Conservation (phyloP, 495 filamentous ascomycete genomes). For the Aspergillus bertholletiae region DNA sequence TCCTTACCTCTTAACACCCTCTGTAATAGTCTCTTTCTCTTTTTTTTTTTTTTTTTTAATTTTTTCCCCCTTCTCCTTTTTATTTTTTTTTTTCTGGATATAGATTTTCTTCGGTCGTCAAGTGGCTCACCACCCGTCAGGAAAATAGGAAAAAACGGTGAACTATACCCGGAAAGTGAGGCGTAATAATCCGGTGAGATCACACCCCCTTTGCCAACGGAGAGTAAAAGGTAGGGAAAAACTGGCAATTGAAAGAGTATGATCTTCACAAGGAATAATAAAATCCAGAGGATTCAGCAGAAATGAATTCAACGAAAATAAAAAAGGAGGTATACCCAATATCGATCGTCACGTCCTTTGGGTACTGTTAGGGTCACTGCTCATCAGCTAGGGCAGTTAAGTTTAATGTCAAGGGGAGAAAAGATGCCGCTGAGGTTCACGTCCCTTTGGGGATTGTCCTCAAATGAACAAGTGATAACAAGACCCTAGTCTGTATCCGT, state of each 20-base stretch:
- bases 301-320: neutral
- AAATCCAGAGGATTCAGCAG: neutral
- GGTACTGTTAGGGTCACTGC: neutral
- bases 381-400: neutral
- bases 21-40: neutral
- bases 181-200: constrained; percentile 20
- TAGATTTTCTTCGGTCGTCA: constrained; percentile 5
- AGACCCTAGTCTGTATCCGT: constrained; percentile 17
- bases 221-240: constrained; percentile 4
- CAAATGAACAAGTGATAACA: constrained; percentile 6
- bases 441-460: constrained; percentile 1
- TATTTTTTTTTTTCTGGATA: neutral
- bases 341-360: neutral
- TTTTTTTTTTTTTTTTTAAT: constrained; percentile 4
- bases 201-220: constrained; percentile 10
- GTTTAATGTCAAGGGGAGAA: neutral
- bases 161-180: constrained; percentile 31
- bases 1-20: constrained; percentile 21
- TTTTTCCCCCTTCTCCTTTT: no score
- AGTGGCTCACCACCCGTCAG: constrained; percentile 10
- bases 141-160: constrained; percentile 21
- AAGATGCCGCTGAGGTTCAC: neutral
- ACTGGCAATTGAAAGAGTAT: neutral
- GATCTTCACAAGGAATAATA: no score
- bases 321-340: neutral